Evolutionary conservation across 441 rosid genomes (phyloP).

Genomic region (Flueggea neowawraea): DNA sequence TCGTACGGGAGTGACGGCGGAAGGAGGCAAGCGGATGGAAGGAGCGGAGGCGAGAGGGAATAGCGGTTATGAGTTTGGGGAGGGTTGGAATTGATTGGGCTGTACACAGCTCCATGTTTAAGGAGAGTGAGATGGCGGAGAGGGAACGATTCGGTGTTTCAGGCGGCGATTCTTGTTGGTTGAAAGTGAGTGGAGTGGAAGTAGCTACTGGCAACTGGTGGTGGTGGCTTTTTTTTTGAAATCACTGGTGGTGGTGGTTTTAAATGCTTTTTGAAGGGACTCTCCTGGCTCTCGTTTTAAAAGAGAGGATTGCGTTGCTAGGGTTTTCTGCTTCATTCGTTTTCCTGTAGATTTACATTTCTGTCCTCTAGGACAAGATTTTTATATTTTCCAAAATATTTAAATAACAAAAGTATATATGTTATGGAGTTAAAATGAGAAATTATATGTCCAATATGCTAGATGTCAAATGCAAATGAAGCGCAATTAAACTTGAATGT

Average conservation of each 20-base stretch:
- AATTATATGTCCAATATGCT: no score
- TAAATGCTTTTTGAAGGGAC: background rate
- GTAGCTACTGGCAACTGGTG: background rate
- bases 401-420: no score
- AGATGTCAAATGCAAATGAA: no score
- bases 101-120: conserved; percentile 2
- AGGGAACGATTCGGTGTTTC: background rate
- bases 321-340: background rate
- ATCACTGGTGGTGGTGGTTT: no score
- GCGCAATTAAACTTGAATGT: no score
- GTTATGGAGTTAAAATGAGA: no score
- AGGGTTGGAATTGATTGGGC: background rate
- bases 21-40: conserved; percentile 14
- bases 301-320: background rate
- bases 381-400: no score
- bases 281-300: background rate
- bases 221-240: no score
- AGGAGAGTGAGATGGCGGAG: no score
- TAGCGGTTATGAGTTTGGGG: conserved; percentile 6
- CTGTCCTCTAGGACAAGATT: no score
- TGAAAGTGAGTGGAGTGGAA: background rate
- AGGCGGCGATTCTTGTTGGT: background rate
- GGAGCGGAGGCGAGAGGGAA: background rate
- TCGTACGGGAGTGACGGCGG: conserved; percentile 40
- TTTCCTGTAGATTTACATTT: no score